Percentiles rank a stretch among this genome's conserved stretches.
These are phyloP conservation scores for Zarea fungicola DNA, from an alignment of 2,329 filamentous ascomycete genomes.

Conservation along the genomic window DNA sequence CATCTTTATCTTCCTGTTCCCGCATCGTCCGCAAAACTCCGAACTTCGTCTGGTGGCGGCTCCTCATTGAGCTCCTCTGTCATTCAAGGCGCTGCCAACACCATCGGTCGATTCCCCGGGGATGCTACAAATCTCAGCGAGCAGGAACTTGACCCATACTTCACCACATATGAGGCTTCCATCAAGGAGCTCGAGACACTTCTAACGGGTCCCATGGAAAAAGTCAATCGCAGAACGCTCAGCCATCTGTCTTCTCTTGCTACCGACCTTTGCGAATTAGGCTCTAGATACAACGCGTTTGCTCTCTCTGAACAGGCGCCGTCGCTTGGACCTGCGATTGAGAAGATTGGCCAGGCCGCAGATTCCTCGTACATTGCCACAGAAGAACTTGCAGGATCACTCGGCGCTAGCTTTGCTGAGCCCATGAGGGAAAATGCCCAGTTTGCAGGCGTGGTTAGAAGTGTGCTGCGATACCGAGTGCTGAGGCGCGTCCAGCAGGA, in stretches of 20 bases:
- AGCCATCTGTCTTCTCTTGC: slow-evolving; percentile 80
- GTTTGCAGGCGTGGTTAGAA: slow-evolving; percentile 90
- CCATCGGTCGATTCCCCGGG: slow-evolving; percentile 77
- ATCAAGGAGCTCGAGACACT: slow-evolving; percentile 88
- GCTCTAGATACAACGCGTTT: slow-evolving; percentile 95
- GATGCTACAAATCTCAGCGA: slow-evolving; percentile 72
- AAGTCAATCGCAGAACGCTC: slow-evolving; percentile 85
- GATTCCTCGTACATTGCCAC: slow-evolving; percentile 96
- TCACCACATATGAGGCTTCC: slow-evolving; percentile 85
- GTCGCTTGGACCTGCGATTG: slow-evolving; percentile 85
- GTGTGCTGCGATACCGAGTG: slow-evolving; percentile 81
- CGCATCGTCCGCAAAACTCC: slow-evolving; percentile 78
- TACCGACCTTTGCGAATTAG: slow-evolving; percentile 84
- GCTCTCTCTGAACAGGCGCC: slow-evolving; percentile 88
- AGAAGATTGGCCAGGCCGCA: slow-evolving; percentile 88
- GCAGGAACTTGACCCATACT: slow-evolving; percentile 91
- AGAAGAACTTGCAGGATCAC: slow-evolving; percentile 76
- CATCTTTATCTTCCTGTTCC: slow-evolving; percentile 87
- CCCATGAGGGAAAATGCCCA: slow-evolving; percentile 97
- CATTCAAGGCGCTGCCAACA: slow-evolving; percentile 44
- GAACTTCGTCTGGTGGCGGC: slow-evolving; percentile 42
- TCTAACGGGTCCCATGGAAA: slow-evolving; percentile 90
- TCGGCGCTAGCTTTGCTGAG: slow-evolving; percentile 94
- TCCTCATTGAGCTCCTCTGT: slow-evolving; percentile 31
- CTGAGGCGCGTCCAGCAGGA: slow-evolving; percentile 95